phyloP scores from a whole-genome alignment of 257 asterid genomes.

The Nicotiana noctiflora region DNA sequence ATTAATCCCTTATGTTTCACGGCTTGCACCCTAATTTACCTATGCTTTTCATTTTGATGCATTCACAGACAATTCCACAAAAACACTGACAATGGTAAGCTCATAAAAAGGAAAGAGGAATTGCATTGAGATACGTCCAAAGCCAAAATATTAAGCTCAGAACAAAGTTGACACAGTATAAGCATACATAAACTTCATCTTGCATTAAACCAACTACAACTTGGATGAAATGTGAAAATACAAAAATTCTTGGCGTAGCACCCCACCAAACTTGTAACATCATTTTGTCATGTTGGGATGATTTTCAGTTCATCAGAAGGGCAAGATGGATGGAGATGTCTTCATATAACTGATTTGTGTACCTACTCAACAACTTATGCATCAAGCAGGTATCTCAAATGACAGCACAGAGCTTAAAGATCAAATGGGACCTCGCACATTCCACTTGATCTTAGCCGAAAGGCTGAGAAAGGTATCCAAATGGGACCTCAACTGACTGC shows the following conservation, averaged over 20 bases:
- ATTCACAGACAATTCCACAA: neutral
- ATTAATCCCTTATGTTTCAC: neutral
- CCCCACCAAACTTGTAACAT: neutral
- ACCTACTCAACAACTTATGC: slow-evolving; percentile 2
- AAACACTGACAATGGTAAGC: no score
- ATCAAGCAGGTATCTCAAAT: neutral
- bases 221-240: neutral
- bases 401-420: neutral
- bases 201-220: neutral
- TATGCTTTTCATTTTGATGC: neutral
- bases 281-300: neutral
- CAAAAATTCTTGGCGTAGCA: neutral
- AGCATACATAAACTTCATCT: neutral
- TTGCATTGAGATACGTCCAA: neutral
- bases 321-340: neutral
- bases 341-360: neutral
- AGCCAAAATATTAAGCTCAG: neutral
- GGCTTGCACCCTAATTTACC: neutral
- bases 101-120: neutral
- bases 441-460: neutral
- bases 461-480: neutral
- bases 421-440: slow-evolving; percentile 3
- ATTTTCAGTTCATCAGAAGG: neutral
- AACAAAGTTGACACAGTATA: neutral
- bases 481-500: slow-evolving; percentile 1